These are phyloP conservation scores for Citrullus amarus DNA, from an alignment of 306 rosid genomes.

Conservation along the genomic window DNA sequence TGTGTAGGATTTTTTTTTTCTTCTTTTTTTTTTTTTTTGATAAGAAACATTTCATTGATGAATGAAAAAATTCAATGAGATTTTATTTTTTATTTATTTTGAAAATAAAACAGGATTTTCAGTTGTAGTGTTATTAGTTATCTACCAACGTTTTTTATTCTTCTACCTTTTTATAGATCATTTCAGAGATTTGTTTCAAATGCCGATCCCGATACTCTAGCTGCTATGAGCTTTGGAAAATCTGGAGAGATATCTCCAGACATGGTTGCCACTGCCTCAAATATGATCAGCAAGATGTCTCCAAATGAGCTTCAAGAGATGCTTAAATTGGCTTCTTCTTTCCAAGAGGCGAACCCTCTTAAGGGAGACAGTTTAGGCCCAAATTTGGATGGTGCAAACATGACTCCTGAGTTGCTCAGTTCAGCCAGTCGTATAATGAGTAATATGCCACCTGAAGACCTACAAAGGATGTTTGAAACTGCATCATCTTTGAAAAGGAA, in stretches of 20 bases:
- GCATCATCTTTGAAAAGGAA: slow-evolving; percentile 56
- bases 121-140: background rate
- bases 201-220: slow-evolving; percentile 53
- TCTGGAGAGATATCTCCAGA: slow-evolving; percentile 57
- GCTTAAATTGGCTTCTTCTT: slow-evolving; percentile 76
- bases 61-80: background rate
- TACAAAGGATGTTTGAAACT: slow-evolving; percentile 82
- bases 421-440: slow-evolving; percentile 71
- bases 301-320: slow-evolving; percentile 70
- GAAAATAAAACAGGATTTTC: background rate
- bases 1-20: background rate
- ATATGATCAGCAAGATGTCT: slow-evolving; percentile 75
- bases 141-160: background rate
- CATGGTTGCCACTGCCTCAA: slow-evolving; percentile 69
- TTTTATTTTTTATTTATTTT: background rate
- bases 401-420: slow-evolving; percentile 82
- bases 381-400: slow-evolving; percentile 30
- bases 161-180: slow-evolving; percentile 29
- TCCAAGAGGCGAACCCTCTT: slow-evolving; percentile 38
- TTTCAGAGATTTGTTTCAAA: slow-evolving; percentile 73
- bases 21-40: background rate
- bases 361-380: slow-evolving; percentile 31
- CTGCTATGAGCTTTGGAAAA: slow-evolving; percentile 53
- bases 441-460: slow-evolving; percentile 73
- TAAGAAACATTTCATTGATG: too few relatives aligned